Conservation (phyloP, 2,329 filamentous ascomycete genomes). For the Trichoderma pleuroti region DNA sequence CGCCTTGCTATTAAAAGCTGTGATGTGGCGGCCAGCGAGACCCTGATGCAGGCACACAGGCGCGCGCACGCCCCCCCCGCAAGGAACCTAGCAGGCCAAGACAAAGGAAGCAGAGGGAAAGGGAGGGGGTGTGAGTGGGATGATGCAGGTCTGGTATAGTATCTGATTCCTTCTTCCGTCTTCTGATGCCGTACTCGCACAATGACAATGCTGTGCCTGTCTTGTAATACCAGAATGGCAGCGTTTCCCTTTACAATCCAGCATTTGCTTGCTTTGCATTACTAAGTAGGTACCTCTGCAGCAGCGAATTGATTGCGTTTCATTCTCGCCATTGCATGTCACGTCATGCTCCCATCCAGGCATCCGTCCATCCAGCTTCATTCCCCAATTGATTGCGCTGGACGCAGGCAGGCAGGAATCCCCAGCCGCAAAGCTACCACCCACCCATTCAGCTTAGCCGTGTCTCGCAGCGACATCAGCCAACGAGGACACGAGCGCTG, state of each 20-base stretch:
- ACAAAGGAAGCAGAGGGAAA: conserved; percentile 10
- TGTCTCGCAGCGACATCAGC: not conserved
- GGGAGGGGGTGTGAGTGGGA: not conserved
- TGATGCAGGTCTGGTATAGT: not conserved
- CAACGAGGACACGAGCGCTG: not conserved
- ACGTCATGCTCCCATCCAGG: not conserved
- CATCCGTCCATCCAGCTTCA: not conserved
- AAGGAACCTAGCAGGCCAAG: conserved; percentile 6
- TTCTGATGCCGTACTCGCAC: too few relatives aligned
- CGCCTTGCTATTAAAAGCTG: conserved; percentile 17
- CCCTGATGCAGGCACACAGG: conserved; percentile 21
- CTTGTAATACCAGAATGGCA: not conserved
- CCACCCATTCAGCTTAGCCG: not conserved
- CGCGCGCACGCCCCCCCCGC: conserved; percentile 19
- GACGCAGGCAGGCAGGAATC: not conserved
- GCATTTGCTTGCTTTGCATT: too few relatives aligned
- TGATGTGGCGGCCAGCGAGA: conserved; percentile 22
- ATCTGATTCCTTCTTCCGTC: not conserved
- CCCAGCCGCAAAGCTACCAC: not conserved
- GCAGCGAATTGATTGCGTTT: not conserved
- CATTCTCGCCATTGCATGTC: not conserved
- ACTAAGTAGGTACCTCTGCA: too few relatives aligned
- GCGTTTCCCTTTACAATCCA: too few relatives aligned
- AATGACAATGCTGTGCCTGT: not conserved
- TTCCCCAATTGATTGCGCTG: not conserved